Conservation (phyloP, 306 rosid species). For the Herpetospermum pedunculosum region DNA sequence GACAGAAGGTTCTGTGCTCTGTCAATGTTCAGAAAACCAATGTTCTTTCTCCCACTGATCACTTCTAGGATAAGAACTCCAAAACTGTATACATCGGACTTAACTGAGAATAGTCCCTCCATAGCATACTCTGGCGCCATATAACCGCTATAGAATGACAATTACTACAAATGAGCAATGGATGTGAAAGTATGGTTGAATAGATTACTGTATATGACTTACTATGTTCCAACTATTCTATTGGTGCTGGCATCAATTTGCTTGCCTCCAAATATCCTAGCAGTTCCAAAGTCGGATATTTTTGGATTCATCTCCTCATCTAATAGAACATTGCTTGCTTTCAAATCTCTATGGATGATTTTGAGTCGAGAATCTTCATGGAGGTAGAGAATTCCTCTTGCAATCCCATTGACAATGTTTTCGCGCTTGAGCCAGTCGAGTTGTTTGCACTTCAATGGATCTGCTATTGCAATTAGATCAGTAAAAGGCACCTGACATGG, state of each 20-base stretch:
- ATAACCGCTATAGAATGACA: background rate
- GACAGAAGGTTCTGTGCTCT: conserved; percentile 1
- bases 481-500: background rate
- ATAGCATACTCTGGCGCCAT: conserved; percentile 9
- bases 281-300: conserved; percentile 26
- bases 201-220: conserved; percentile 6
- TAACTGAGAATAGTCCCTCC: background rate
- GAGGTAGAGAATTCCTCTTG: conserved; percentile 26
- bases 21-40: conserved; percentile 3
- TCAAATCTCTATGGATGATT: background rate
- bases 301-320: conserved; percentile 22
- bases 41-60: background rate
- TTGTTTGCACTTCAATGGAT: conserved; percentile 10
- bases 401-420: conserved; percentile 22
- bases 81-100: conserved; percentile 1
- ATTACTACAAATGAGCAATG: background rate
- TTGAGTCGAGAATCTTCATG: conserved; percentile 22
- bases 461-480: conserved; percentile 7
- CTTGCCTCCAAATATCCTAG: conserved; percentile 23
- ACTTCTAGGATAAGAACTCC: conserved; percentile 6
- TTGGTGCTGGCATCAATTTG: conserved; percentile 29
- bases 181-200: background rate
- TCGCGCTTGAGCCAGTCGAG: conserved; percentile 30
- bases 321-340: conserved; percentile 10
- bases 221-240: conserved; percentile 43